These are phyloP conservation scores for Boletus vinaceobasis DNA, from an alignment of 768 basidiomycete species.

Conservation along the genomic window DNA sequence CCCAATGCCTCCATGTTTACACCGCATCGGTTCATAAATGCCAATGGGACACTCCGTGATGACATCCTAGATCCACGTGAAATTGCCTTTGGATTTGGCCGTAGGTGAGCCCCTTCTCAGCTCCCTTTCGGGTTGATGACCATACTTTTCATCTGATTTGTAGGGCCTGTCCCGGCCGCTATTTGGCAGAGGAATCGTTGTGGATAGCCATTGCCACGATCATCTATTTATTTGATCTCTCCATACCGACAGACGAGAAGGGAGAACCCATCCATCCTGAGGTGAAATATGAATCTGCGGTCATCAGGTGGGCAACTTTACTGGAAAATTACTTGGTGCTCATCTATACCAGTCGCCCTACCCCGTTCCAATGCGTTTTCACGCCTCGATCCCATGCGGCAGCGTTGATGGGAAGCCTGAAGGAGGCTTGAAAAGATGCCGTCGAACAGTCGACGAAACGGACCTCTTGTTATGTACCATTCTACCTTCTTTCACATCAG, in stretches of 20 bases:
- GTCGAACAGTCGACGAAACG: too few species aligned
- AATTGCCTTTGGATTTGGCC: conserved; percentile 7
- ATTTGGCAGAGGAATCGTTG: conserved; percentile 2
- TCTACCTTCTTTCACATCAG: too few species aligned
- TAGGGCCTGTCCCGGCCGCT: conserved; percentile 3
- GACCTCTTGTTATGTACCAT: too few species aligned
- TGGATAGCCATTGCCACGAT: conserved; percentile 1
- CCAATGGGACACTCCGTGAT: not conserved
- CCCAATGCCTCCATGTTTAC: conserved; percentile 1
- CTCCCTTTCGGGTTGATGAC: too few species aligned
- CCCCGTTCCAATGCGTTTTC: not conserved
- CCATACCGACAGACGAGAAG: not conserved
- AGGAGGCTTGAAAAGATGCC: too few species aligned
- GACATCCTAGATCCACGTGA: conserved; percentile 2
- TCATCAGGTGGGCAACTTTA: not conserved
- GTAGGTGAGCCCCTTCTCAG: not conserved
- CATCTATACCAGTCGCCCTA: not conserved
- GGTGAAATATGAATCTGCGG: not conserved
- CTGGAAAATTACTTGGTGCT: not conserved
- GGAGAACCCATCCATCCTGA: not conserved
- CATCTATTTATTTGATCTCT: not conserved
- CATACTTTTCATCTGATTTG: too few species aligned
- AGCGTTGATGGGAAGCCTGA: not conserved
- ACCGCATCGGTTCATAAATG: not conserved
- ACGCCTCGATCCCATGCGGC: not conserved